Conservation (phyloP, 495 filamentous ascomycete species). For the Talaromyces stipitatus region DNA sequence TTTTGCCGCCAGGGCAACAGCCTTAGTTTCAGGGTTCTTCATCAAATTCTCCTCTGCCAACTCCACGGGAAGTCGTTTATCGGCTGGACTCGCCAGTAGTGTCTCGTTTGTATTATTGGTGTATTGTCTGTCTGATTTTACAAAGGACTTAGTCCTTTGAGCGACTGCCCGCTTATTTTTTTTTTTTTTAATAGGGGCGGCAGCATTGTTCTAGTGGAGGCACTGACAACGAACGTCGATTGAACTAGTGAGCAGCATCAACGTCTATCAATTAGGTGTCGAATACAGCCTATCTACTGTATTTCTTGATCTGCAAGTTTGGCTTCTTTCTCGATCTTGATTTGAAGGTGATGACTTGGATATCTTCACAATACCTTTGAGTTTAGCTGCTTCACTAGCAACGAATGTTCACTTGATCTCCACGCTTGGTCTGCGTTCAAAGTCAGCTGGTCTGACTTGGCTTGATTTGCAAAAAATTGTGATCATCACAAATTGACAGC, state of each 20-base stretch:
- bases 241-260: too few relatives aligned
- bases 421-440: too few relatives aligned
- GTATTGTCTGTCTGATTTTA: neutral
- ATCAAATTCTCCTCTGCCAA: neutral
- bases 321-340: too few relatives aligned
- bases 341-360: too few relatives aligned
- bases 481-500: neutral
- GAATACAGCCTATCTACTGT: too few relatives aligned
- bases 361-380: too few relatives aligned
- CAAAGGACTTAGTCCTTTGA: too few relatives aligned
- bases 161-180: neutral
- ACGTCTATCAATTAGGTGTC: too few relatives aligned
- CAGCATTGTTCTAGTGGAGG: neutral
- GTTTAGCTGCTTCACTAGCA: too few relatives aligned
- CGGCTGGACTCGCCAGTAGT: neutral
- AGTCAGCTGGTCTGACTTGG: slow-evolving; percentile 4
- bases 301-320: too few relatives aligned
- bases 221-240: neutral
- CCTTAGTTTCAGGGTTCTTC: neutral
- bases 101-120: neutral
- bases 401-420: too few relatives aligned
- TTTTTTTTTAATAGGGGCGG: neutral
- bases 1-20: slow-evolving; percentile 1
- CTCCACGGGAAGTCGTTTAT: neutral
- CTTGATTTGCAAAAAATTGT: neutral